Conservation (phyloP, 176 grass and related monocot genomes). For the Carex kokanica region DNA sequence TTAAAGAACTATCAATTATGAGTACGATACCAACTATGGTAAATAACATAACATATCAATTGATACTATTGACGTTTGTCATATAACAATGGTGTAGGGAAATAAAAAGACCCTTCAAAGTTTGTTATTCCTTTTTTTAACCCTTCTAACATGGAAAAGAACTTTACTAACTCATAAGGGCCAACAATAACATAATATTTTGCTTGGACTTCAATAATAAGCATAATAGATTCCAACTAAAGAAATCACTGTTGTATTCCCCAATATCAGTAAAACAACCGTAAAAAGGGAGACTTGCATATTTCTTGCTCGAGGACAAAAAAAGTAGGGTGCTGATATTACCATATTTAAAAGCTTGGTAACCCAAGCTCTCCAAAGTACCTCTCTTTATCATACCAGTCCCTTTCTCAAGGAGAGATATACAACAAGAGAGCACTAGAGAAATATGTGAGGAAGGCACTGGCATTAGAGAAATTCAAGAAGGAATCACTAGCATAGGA, state of each 20-base stretch:
- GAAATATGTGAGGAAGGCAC: neutral
- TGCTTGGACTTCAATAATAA: neutral
- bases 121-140: neutral
- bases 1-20: neutral
- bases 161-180: neutral
- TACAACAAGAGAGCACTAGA: neutral
- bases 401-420: neutral
- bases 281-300: neutral
- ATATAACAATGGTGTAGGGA: neutral
- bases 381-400: neutral
- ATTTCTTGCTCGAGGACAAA: neutral
- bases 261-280: neutral
- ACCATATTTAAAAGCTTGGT: neutral
- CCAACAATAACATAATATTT: neutral
- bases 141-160: neutral
- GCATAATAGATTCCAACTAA: neutral
- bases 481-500: neutral
- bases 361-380: neutral
- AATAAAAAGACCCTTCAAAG: neutral
- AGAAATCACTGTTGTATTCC: neutral
- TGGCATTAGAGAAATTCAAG: neutral
- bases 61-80: neutral
- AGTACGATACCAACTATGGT: neutral
- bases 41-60: neutral
- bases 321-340: neutral